Conservation (phyloP, 2,329 filamentous ascomycete species). For the Penicillium janthinellum region DNA sequence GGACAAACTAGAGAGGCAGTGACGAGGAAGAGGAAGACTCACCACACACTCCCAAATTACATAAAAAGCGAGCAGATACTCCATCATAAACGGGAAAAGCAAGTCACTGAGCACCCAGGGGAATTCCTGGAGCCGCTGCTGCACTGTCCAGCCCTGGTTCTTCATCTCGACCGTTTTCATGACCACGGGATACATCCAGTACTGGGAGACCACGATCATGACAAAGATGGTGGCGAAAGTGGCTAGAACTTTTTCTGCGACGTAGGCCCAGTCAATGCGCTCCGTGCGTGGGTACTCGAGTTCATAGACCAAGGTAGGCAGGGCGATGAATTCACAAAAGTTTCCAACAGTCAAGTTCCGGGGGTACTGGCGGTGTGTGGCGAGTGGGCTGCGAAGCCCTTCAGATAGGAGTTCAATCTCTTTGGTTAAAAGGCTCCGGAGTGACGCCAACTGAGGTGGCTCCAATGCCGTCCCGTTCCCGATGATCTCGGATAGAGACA, state of each 20-base stretch:
- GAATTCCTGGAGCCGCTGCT: conserved; percentile 65
- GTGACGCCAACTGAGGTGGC: conserved; percentile 60
- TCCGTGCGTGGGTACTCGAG: conserved; percentile 72
- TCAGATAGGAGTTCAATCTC: conserved; percentile 67
- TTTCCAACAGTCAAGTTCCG: conserved; percentile 66
- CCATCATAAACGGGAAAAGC: conserved; percentile 76
- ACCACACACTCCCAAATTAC: conserved; percentile 74
- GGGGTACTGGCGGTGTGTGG: conserved; percentile 61
- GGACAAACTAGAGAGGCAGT: not conserved
- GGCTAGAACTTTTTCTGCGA: conserved; percentile 69
- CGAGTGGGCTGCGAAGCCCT: conserved; percentile 66
- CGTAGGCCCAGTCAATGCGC: conserved; percentile 72
- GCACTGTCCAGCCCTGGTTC: conserved; percentile 58
- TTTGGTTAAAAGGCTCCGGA: conserved; percentile 65
- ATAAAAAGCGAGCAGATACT: conserved; percentile 77
- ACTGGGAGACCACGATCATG: conserved; percentile 77
- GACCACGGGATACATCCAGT: conserved; percentile 76
- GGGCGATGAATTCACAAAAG: conserved; percentile 71
- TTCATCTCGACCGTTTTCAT: conserved; percentile 68
- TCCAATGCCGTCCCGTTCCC: conserved; percentile 60
- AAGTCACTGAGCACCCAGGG: conserved; percentile 76
- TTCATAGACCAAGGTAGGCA: conserved; percentile 79
- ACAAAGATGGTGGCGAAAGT: conserved; percentile 69
- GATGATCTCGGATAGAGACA: conserved; percentile 63
- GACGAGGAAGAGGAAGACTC: conserved; percentile 1